Evolutionary conservation across 164 flowering plant species (phyloP), one percentile per base, ranked within the genome.

Genomic region (Platanus orientalis): DNA sequence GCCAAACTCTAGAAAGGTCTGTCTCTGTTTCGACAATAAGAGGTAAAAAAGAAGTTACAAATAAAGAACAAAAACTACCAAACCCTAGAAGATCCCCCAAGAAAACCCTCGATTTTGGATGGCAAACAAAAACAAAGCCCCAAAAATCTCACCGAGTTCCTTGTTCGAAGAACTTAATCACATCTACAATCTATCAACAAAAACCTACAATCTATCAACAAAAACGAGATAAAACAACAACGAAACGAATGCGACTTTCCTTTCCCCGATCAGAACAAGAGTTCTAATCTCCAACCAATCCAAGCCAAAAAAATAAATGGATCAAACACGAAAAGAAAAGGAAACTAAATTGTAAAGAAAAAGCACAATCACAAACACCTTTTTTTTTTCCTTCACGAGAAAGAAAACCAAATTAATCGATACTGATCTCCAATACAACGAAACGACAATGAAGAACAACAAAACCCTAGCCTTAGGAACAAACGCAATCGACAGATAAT

Each of bases 81-180:
- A 4, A 32, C 36, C 4, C 6, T 54, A 17, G 4, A 29, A 60
- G 40, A 69, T 61, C 69, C 60, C 60, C 72, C 78, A 82, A 75
- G 78, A 74, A 73, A 80, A 79, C 89, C 80, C 92, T 82, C 85
- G 44, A 86, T 81, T 86, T 80, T 63, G 71, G 88, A n/a, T n/a
- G n/a, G n/a, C 84, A 63, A 79, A 73, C 78, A 71, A 83, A 84
- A 84, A 80, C 68, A 67, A 72, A 66, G 86, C 91, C 75, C 85
- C 92, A 70, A 84, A 81, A 84, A 75, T 69, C 74, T 81, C 87
- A 84, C 81, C 50, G 91, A 76, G 81, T 75, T 76, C 80, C 76
- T 75, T 65, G 71, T 54, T 44, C 26, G 6, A n/a, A 58, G 55
- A 66, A 63, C 64, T 47, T 20, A 64, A 66, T 25, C 54, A 12